Evolutionary conservation across 805 yeast species (phyloP).

Genomic region (Ogataea trehalophila): DNA sequence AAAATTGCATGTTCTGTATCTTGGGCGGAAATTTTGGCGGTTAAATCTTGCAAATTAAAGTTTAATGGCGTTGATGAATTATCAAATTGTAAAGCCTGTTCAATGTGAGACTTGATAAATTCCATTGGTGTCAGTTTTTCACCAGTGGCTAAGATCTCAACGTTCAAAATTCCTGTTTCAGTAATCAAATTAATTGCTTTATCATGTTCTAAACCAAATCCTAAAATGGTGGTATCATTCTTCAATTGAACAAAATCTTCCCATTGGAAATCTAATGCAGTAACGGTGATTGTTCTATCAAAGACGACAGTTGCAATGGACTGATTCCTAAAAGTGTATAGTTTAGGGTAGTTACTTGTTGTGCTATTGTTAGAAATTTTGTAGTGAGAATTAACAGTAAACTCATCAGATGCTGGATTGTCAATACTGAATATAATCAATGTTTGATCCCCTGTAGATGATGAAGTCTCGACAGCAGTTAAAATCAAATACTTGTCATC

Average conservation of each 20-base stretch:
- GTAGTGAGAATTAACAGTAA: not conserved
- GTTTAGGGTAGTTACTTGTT: slow-evolving; percentile 5
- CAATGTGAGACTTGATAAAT: slow-evolving; percentile 67
- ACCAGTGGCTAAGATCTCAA: slow-evolving; percentile 42
- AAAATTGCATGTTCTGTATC: slow-evolving; percentile 50
- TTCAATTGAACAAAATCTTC: slow-evolving; percentile 71
- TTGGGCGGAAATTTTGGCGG: slow-evolving; percentile 32
- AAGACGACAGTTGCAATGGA: slow-evolving; percentile 50
- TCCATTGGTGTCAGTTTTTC: slow-evolving; percentile 9
- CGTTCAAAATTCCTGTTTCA: slow-evolving; percentile 55
- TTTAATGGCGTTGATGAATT: slow-evolving; percentile 11
- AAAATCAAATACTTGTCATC: slow-evolving; percentile 43
- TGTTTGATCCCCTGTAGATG: slow-evolving; percentile 26
- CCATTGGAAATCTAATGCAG: slow-evolving; percentile 64
- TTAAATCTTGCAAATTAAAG: slow-evolving; percentile 31
- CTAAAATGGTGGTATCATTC: slow-evolving; percentile 47
- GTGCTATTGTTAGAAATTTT: slow-evolving; percentile 1
- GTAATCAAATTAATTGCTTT: slow-evolving; percentile 35
- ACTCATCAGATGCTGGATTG: slow-evolving; percentile 16
- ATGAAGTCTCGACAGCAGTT: slow-evolving; percentile 36
- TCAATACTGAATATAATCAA: slow-evolving; percentile 52
- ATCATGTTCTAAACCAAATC: slow-evolving; percentile 39
- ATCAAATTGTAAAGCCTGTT: slow-evolving; percentile 75
- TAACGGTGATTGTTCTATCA: slow-evolving; percentile 56
- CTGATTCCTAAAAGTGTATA: slow-evolving; percentile 22